Base-by-base conservation (phyloP, 2,329 filamentous ascomycete genomes). In the Verticillium nubilum region DNA sequence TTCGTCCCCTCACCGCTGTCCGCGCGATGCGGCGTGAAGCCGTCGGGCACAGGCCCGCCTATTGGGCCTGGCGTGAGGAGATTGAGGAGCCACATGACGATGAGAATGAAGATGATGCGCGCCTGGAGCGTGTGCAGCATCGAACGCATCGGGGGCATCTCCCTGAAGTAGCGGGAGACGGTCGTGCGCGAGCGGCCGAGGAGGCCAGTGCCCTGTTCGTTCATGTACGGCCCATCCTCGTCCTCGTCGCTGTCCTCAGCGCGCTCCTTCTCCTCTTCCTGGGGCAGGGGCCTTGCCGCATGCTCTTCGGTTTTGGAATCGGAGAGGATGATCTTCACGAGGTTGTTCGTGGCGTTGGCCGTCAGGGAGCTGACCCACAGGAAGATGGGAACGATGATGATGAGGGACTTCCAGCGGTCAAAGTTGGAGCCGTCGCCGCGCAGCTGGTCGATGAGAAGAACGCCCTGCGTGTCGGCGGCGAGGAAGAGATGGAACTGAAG, bases 401-500 rank as follows among this genome's bases (percentile, higher is more conserved):
- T 35, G 13, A 70, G 56, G 19, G 65, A 63, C 13, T 67, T 61
- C 68, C 68, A 69, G 4, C 69, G 65, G 23, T 70, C 68, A 1
- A 37, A 28, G 17, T 65, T 66, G 25, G 37, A 35, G 35, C 55
- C 55, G 55, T 35, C 55, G 7, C 55, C 23, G 23, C 37, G 37
- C 25, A 47, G 25, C 25, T 29, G 28, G 15, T 67, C 68, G 12
- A 70, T 50, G 6, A 69, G 63, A 7, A 88, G 74, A 4, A 82
- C 64, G 0, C 80, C 82, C 31, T 77, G 80, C 2, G 81, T 80
- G 64, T 88, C 83, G 2, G 78, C 82, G 2, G 83, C 83, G 9
- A 88, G 77, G 78, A 83, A 86, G 58, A 86, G 75, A 67, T 89
- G 86, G 67, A 81, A 81, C 63, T 87, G 83, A 37, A 88, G 72